Evolutionary conservation across 371 early-diverging fungal species (phyloP), one percentile per base, ranked within the genome.

Genomic region (Apophysomyces sp.): DNA sequence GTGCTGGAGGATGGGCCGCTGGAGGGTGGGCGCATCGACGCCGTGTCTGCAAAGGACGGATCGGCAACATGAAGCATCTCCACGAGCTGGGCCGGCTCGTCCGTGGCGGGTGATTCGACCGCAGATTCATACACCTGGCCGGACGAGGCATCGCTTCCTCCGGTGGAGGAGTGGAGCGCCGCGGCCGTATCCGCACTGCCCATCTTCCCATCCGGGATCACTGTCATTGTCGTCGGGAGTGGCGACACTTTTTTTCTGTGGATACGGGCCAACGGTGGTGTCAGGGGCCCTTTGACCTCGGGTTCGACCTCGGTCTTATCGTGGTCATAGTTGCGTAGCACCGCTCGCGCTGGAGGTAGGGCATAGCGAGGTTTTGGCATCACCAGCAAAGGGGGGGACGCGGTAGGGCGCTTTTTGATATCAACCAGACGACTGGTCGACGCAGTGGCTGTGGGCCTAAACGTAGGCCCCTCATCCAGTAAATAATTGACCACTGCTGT

Each of bases 281-380:
- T 16, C 3, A n/a, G n/a, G n/a, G n/a, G n/a, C n/a, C n/a, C n/a
- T n/a, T n/a, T n/a, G n/a, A 8, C 8, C 44, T 44, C 44, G 3
- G 44, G 18, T 11, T 67, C 67, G 9, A 62, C 16, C 11, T 61
- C 44, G 0, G 67, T 67, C 26, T 67, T 67, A 12, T 67, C 67
- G 15, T 58, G 40, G 9, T 67, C 67, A n/a, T 59, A 37, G 28
- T 16, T n/a, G 7, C 54, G 51, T 15, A 67, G 37, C 5, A 67
- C 55, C 13, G 54, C 62, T 15, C 52, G 52, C 1, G 44, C 18
- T 2, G 44, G 44, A 44, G 44, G 18, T 13, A 58, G 55, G 6
- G 59, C 62, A 55, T 67, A 39, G 6, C 56, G 53, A 5, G 67
- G 67, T 37, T 60, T 60, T 30, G 67, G 67, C 67, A 67, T 67